phyloP scores from a whole-genome alignment of 2,329 filamentous ascomycete genomes.

The Beauveria bassiana region DNA sequence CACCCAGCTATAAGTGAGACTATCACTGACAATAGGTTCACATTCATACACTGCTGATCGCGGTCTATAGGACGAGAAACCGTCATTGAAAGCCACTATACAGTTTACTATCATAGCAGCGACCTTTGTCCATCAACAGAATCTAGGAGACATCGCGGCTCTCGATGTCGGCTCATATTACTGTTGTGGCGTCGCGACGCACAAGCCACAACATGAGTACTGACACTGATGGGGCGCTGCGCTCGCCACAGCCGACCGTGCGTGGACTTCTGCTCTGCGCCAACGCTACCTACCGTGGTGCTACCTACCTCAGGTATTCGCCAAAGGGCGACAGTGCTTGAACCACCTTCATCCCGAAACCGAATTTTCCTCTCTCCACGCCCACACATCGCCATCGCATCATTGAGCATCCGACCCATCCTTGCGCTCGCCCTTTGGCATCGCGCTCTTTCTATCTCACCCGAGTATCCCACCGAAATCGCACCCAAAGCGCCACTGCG shows the following conservation, averaged over 20 bases:
- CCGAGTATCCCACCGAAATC: background rate
- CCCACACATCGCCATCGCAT: background rate
- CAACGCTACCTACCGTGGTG: background rate
- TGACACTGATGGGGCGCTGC: background rate
- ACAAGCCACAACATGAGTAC: constrained; percentile 1
- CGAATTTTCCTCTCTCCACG: constrained; percentile 2
- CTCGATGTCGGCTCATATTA: too few species aligned
- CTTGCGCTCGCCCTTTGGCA: background rate
- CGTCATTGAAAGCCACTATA: too few species aligned
- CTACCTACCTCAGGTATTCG: too few species aligned
- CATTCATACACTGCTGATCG: too few species aligned
- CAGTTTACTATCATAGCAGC: too few species aligned
- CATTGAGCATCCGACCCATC: constrained; percentile 3
- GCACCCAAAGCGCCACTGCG: constrained; percentile 1
- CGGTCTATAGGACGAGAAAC: too few species aligned
- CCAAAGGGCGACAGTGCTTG: constrained; percentile 7
- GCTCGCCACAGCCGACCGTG: background rate
- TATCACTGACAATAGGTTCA: too few species aligned
- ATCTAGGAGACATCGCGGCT: too few species aligned
- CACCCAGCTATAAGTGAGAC: too few species aligned
- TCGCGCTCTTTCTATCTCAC: background rate
- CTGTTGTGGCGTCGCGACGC: background rate
- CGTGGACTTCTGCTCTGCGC: background rate
- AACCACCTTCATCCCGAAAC: constrained; percentile 2
- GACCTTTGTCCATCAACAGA: too few species aligned